Conservation (phyloP, 768 basidiomycete genomes). For the Termitomyces titanicus region DNA sequence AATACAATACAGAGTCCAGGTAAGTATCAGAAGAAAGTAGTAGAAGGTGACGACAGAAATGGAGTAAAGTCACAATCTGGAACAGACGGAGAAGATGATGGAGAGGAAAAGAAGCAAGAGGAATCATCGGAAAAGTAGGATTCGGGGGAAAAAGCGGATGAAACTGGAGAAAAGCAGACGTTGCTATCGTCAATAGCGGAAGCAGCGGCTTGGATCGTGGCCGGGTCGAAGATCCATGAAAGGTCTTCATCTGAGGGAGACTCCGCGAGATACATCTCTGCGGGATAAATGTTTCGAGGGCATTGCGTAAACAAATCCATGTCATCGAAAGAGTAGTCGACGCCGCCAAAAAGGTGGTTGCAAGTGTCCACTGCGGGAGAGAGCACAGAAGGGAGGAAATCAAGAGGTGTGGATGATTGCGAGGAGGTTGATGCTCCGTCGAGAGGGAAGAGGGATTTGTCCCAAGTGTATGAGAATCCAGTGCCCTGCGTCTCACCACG, state of each 20-base stretch:
- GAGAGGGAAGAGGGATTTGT: not conserved
- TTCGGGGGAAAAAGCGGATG: not conserved
- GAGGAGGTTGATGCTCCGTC: not conserved
- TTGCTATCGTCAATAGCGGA: not conserved
- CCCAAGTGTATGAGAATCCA: conserved; percentile 2
- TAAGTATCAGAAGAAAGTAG: not conserved
- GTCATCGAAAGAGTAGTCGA: not conserved
- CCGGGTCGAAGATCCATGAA: not conserved
- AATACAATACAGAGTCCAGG: not conserved
- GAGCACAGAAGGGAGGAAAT: not conserved
- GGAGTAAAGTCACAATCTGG: not conserved
- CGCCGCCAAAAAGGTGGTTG: not conserved
- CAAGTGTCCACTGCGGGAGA: not conserved
- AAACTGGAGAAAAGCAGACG: not conserved
- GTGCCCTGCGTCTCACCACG: not conserved
- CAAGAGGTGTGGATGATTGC: not conserved
- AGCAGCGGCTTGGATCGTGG: not conserved
- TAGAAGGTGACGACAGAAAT: not conserved
- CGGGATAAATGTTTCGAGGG: not conserved
- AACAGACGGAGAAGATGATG: not conserved
- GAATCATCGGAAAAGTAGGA: not conserved
- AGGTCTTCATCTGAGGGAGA: not conserved
- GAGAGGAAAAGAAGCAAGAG: not conserved
- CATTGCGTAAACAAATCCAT: not conserved
- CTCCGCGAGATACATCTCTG: not conserved